Conservation (phyloP, 306 rosid genomes). For the Medicago arabica region DNA sequence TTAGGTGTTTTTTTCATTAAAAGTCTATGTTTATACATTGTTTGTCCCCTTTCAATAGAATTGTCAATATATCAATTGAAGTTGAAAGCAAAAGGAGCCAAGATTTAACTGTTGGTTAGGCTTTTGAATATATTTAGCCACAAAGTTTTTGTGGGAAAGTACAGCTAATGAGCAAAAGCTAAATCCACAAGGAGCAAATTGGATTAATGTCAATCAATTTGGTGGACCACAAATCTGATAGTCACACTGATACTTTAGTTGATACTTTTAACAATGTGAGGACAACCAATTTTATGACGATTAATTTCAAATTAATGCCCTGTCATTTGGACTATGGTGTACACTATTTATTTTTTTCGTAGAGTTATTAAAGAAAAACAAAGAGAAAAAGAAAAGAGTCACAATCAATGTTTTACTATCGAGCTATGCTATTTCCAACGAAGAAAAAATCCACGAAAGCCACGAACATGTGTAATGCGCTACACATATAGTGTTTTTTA, state of each 20-base stretch:
- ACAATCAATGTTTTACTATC: too few species aligned
- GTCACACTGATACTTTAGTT: slow-evolving; percentile 34
- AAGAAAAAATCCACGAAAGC: too few species aligned
- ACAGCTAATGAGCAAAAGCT: slow-evolving; percentile 46
- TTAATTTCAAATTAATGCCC: slow-evolving; percentile 38
- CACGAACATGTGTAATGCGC: too few species aligned
- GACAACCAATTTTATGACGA: slow-evolving; percentile 22
- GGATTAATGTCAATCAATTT: slow-evolving; percentile 53
- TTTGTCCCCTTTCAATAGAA: slow-evolving; percentile 42
- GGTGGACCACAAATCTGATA: slow-evolving; percentile 57
- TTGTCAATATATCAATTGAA: slow-evolving; percentile 41
- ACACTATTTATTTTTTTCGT: background rate
- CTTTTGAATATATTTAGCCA: slow-evolving; percentile 46
- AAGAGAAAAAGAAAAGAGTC: too few species aligned
- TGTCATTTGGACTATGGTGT: slow-evolving; percentile 38
- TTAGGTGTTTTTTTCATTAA: slow-evolving; percentile 20
- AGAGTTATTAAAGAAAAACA: background rate
- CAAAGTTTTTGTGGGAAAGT: slow-evolving; percentile 51
- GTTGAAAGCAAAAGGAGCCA: slow-evolving; percentile 51
- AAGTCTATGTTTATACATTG: slow-evolving; percentile 29
- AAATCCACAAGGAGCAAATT: slow-evolving; percentile 45
- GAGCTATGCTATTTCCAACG: too few species aligned
- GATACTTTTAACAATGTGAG: slow-evolving; percentile 45
- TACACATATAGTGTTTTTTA: too few species aligned
- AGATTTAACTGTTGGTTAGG: slow-evolving; percentile 43